Evolutionary conservation across 2,329 filamentous ascomycete genomes (phyloP).

Genomic region (Epichloe sibirici): DNA sequence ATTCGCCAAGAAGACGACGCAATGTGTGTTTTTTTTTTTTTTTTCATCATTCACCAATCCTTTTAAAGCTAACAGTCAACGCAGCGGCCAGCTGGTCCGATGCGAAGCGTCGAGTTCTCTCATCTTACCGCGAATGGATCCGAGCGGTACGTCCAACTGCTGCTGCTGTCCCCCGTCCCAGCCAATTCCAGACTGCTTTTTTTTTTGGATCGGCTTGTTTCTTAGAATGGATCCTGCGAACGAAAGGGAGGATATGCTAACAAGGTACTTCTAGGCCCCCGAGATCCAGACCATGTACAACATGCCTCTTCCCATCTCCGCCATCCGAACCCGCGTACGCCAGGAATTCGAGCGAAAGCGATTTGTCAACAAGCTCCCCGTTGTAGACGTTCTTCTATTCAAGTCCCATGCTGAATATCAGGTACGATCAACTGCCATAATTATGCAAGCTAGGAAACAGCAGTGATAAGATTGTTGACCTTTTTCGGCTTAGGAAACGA

Average conservation of each 20-base stretch:
- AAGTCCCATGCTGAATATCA: conserved; percentile 92
- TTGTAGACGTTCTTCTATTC: conserved; percentile 80
- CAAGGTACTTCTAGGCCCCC: conserved; percentile 52
- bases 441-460: neutral
- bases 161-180: neutral
- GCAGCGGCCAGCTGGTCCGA: conserved; percentile 81
- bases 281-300: conserved; percentile 98
- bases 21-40: conserved; percentile 50
- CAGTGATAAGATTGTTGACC: neutral
- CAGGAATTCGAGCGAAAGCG: conserved; percentile 95
- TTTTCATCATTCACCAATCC: neutral
- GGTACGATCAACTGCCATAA: conserved; percentile 42
- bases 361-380: conserved; percentile 78
- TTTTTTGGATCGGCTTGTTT: neutral
- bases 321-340: conserved; percentile 83
- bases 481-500: conserved; percentile 58
- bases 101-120: conserved; percentile 75
- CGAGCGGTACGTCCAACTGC: conserved; percentile 62
- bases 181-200: neutral
- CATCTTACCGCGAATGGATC: conserved; percentile 90
- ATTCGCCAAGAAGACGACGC: conserved; percentile 69
- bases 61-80: conserved; percentile 22
- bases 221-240: no score
- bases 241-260: conserved; percentile 5
- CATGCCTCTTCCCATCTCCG: conserved; percentile 74